Base-by-base conservation (phyloP, 192 early-diverging fungal genomes). In the Gaertneriomyces sp. region DNA sequence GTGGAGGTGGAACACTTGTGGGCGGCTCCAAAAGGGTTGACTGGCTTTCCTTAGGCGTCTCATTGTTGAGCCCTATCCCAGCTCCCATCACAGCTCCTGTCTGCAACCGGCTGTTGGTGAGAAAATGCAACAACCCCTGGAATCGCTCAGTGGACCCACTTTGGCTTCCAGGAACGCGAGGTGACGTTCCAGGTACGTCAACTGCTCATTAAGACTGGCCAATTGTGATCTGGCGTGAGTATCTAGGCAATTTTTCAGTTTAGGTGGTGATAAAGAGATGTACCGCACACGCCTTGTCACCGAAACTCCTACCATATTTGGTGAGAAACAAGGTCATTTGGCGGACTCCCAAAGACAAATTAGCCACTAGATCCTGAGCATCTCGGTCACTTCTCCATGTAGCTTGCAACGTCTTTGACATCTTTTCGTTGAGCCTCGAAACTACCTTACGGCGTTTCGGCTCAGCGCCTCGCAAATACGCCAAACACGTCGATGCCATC, bases 271-370 rank as follows among this genome's bases (percentile, higher is more conserved):
- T 51, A 51, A 12, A 17, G 49, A 20, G 3, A 5, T 51, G 49
- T 6, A 51, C 49, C n/a, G n/a, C 3, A 17, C 47, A 49, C 47
- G 3, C 0, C 0, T 17, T 0, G 11, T 12, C 11, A 2, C 17
- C 47, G 17, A 2, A 39, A 56, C 5, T 5, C 54, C 12, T 8
- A 56, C 54, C 54, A 38, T 11, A 56, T 9, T 33, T 16, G 4
- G 54, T 25, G 12, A 56, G 38, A n/a, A 56, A 56, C 54, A 56
- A 38, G 33, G 54, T 39, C 54, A 56, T 56, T 33, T 56, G 54
- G 17, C 39, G 17, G 38, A 56, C 39, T 4, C 54, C 54, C 4
- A 39, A 5, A 12, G 14, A 14, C 17, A 56, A n/a, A 5, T 16
- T 38, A 16, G 17, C 54, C 4, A 56, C 33, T 33, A 38, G 16